Evolutionary conservation across 352 stramenopile genomes (phyloP), one percentile per base, ranked within the genome.

Genomic region (Phytophthora citrophthora): DNA sequence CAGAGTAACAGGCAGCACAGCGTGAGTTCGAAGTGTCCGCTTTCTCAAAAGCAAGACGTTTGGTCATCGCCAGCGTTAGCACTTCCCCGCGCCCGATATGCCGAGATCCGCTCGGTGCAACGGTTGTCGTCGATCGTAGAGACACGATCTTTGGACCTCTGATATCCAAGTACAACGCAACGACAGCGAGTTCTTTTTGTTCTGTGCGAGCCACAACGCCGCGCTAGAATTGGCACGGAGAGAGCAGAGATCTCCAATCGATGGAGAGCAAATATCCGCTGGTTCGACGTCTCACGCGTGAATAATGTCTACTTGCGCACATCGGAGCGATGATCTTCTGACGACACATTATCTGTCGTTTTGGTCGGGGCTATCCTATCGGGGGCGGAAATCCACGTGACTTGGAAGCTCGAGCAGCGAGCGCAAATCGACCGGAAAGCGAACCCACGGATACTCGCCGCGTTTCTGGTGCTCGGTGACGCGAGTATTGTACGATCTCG

Each of bases 391-490:
- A 5, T 32, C 40, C 29, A 54, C 39, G 47, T 40, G 40, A 61
- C 58, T 54, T 20, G 48, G 13, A 39, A 24, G 32, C n/a, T n/a
- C 16, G 26, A 40, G 34, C 9, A 38, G 11, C 43, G 26, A 32
- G 15, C 8, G 39, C 31, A 66, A 66, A 59, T 54, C 41, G 18
- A 16, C 20, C 18, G 26, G 46, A 51, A 59, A 59, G 9, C 11
- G 45, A 63, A 68, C 60, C 52, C 61, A 68, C 47, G 43, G 10
- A 3, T 10, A 18, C 39, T 24, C 38, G 61, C 43, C 43, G 50
- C 49, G 36, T 71, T 52, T 71, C 57, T 71, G 13, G 55, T 66
- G 41, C 26, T 52, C 16, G 45, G 40, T 62, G 51, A 57, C 59
- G 59, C 60, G 51, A 54, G 29, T 69, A 53, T 53, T 55, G 56